Conservation (phyloP, 495 filamentous ascomycete genomes). For the Stereocaulon alpinum region DNA sequence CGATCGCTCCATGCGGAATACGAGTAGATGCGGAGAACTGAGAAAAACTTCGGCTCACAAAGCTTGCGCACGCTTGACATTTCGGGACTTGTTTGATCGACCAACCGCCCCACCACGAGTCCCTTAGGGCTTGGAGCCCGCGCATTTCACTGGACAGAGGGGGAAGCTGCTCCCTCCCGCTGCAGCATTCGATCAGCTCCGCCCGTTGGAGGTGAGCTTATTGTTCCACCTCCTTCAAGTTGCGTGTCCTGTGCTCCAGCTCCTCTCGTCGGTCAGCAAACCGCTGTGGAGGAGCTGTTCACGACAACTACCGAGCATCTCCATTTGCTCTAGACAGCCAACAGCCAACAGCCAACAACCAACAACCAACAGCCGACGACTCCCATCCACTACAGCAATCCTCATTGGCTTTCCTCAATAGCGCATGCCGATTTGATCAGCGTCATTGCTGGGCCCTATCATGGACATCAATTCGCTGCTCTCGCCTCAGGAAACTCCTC, state of each 20-base stretch:
- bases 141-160: constrained; percentile 1
- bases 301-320: constrained; percentile 4
- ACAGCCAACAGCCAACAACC: neutral
- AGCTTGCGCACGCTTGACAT: constrained; percentile 1
- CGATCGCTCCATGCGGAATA: neutral
- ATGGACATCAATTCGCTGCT: constrained; percentile 71
- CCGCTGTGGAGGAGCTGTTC: neutral
- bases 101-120: constrained; percentile 10
- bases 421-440: constrained; percentile 2
- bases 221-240: neutral
- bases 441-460: neutral
- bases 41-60: neutral
- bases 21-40: neutral
- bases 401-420: constrained; percentile 9
- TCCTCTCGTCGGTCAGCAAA: constrained; percentile 1
- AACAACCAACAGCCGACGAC: neutral
- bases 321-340: neutral
- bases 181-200: constrained; percentile 5
- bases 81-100: constrained; percentile 7
- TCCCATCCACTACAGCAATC: neutral
- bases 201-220: constrained; percentile 4
- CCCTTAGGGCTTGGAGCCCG: neutral
- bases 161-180: neutral
- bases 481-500: constrained; percentile 54
- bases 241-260: constrained; percentile 6